Conservation (phyloP, 768 basidiomycete species). For the Tephrocybe sp. region DNA sequence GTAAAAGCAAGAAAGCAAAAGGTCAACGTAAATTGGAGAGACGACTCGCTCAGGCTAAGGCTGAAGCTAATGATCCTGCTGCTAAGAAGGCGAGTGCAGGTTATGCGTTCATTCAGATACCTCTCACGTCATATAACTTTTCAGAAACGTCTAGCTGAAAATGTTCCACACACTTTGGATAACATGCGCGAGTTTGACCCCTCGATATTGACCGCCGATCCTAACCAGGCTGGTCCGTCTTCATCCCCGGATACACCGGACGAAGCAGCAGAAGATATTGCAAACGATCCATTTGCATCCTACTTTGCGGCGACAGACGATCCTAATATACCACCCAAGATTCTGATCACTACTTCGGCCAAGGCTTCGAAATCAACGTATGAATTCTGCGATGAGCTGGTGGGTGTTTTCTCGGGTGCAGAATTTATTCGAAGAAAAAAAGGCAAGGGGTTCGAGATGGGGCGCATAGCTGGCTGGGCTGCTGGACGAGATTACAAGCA, state of each 20-base stretch:
- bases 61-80: slow-evolving; percentile 71
- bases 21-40: slow-evolving; percentile 78
- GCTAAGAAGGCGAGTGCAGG: slow-evolving; percentile 64
- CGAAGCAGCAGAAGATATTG: slow-evolving; percentile 66
- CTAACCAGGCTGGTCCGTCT: slow-evolving; percentile 30
- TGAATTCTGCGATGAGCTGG: slow-evolving; percentile 89
- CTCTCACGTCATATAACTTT: neutral
- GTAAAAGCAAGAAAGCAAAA: slow-evolving; percentile 76
- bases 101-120: neutral
- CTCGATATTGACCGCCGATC: slow-evolving; percentile 58
- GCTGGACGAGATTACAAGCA: slow-evolving; percentile 86
- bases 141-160: slow-evolving; percentile 80
- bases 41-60: slow-evolving; percentile 73
- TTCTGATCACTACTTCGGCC: slow-evolving; percentile 87
- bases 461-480: slow-evolving; percentile 91
- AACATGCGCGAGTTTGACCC: slow-evolving; percentile 88
- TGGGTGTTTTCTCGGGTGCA: slow-evolving; percentile 87
- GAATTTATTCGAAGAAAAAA: slow-evolving; percentile 86
- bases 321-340: slow-evolving; percentile 75
- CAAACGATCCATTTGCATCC: slow-evolving; percentile 72
- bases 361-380: slow-evolving; percentile 88
- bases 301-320: slow-evolving; percentile 71
- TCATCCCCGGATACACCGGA: slow-evolving; percentile 39
- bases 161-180: slow-evolving; percentile 90
- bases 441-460: slow-evolving; percentile 88